These are phyloP conservation scores for Corrigiola litoralis DNA, from an alignment of 179 eudicot genomes.

Conservation along the genomic window DNA sequence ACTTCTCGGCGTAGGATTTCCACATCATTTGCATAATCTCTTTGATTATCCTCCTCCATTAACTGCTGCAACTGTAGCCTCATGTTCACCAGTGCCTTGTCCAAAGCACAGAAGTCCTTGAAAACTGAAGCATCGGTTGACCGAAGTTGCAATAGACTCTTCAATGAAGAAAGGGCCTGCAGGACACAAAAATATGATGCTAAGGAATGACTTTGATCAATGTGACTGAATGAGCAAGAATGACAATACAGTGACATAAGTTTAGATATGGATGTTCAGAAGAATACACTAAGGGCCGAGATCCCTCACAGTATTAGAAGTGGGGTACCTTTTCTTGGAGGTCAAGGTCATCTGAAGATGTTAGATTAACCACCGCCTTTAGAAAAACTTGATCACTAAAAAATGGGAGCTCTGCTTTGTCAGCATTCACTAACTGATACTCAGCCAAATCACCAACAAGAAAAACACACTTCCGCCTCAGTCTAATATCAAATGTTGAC, in stretches of 20 bases:
- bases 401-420: conserved; percentile 44
- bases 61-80: conserved; percentile 56
- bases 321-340: conserved; percentile 83
- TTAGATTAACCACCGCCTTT: conserved; percentile 66
- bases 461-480: conserved; percentile 61
- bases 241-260: background rate
- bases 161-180: conserved; percentile 70
- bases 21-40: conserved; percentile 66
- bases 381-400: conserved; percentile 55
- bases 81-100: conserved; percentile 57
- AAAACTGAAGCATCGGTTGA: conserved; percentile 52
- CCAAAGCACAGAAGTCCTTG: conserved; percentile 61
- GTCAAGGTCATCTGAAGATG: conserved; percentile 62
- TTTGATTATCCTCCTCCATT: conserved; percentile 48
- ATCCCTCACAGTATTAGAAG: background rate
- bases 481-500: conserved; percentile 62
- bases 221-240: background rate
- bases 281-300: background rate
- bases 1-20: conserved; percentile 84
- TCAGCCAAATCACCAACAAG: conserved; percentile 75
- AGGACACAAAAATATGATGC: conserved; percentile 5
- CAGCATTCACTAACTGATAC: conserved; percentile 42
- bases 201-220: background rate
- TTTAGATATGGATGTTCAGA: background rate
- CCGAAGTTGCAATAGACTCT: conserved; percentile 54